Percentiles rank a stretch among this genome's conserved stretches.
These are phyloP conservation scores for Sideroxylon spinosum DNA, from an alignment of 179 eudicot species.

Conservation along the genomic window DNA sequence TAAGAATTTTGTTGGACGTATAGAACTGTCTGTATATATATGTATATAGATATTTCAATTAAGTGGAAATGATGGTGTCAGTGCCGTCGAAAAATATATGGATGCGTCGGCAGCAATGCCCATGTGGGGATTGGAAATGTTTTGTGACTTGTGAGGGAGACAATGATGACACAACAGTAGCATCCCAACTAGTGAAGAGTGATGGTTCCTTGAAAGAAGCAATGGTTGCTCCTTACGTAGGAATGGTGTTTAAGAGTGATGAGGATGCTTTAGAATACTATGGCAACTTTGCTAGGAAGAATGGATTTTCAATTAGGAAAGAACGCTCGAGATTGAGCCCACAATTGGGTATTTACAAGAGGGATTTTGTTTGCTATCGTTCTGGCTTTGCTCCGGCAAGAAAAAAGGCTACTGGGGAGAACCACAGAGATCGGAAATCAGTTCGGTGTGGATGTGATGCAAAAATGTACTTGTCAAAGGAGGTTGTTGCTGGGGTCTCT, in stretches of 20 bases:
- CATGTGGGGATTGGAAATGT: slow-evolving; percentile 60
- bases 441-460: slow-evolving; percentile 52
- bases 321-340: slow-evolving; percentile 45
- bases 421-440: slow-evolving; percentile 42
- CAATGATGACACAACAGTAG: slow-evolving; percentile 12
- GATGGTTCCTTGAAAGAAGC: slow-evolving; percentile 20
- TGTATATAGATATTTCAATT: neutral
- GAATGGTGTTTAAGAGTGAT: slow-evolving; percentile 34
- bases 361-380: slow-evolving; percentile 48
- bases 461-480: slow-evolving; percentile 41
- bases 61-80: slow-evolving; percentile 13
- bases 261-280: slow-evolving; percentile 39
- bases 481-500: slow-evolving; percentile 31
- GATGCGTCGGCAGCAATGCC: slow-evolving; percentile 50
- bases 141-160: slow-evolving; percentile 37
- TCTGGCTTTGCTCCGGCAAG: slow-evolving; percentile 42
- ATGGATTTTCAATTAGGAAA: slow-evolving; percentile 46
- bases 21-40: no score
- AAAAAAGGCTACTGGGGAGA: slow-evolving; percentile 34
- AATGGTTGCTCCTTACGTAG: slow-evolving; percentile 37
- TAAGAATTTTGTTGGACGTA: neutral
- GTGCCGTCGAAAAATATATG: slow-evolving; percentile 29
- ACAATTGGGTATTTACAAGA: slow-evolving; percentile 39
- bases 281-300: slow-evolving; percentile 37
- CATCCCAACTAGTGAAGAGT: slow-evolving; percentile 23